Evolutionary conservation across 768 basidiomycete genomes (phyloP), one percentile per base, ranked within the genome.

Genomic region (Leccinum fibrillosum): DNA sequence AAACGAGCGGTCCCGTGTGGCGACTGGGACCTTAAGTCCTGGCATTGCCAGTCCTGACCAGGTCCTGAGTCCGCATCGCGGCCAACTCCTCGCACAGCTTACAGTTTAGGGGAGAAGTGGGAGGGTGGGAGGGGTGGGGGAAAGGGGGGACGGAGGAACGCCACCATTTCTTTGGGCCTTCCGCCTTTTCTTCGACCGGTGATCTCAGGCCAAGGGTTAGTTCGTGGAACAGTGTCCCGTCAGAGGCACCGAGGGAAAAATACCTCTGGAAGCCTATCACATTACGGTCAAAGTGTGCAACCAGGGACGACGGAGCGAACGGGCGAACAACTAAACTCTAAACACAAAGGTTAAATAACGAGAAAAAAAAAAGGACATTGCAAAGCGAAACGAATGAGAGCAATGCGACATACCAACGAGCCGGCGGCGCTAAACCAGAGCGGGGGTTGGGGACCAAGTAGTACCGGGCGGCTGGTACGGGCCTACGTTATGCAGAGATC

Each of bases 291-390:
- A 12, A 51, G 5, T 44, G 11, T 32, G 25, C 53, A 21, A 32
- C 60, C 55, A 59, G 55, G 49, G 49, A 66, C 21, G 48, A 57
- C 48, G 28, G 42, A n/a, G 19, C 2, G 42, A 44, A 44, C 42
- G 42, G 42, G 42, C 19, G 42, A 44, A 44, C n/a, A 44, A 19
- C 42, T 44, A 44, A 44, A 44, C 42, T 44, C 19, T 44, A 44
- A 44, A 44, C 32, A 19, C 0, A 19, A 44, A 44, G 19, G 42
- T 44, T 44, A 44, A 44, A 12, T 42, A 15, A 19, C 39, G 39
- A 19, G 39, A 42, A 7, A n/a, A 9, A 42, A 7, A 42, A 44
- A 10, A 19, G n/a, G 42, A 44, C 42, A 44, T 19, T 44, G 42
- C 5, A 44, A 44, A 44, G 19, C 42, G 42, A 12, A 44, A 19